Conservation (phyloP, 1,284 basidiomycete genomes). For the Erythrobasidium hasegawianum region DNA sequence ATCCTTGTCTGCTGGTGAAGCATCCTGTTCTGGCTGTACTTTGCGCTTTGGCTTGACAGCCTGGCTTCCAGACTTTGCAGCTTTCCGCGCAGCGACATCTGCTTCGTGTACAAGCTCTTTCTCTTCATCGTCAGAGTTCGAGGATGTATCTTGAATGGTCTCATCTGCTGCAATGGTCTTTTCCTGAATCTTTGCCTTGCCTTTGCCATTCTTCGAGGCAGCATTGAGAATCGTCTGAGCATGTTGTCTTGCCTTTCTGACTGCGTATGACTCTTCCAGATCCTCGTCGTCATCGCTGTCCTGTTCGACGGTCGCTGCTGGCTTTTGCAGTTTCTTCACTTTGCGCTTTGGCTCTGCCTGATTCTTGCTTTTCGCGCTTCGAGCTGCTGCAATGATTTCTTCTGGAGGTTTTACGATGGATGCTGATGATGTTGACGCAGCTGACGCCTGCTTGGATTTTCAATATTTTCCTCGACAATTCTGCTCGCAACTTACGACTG, state of each 20-base stretch:
- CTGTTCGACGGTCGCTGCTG: conserved; percentile 6
- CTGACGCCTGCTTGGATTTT: neutral
- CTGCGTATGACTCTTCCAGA: conserved; percentile 39
- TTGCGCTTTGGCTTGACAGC: conserved; percentile 35
- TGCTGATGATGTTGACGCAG: neutral
- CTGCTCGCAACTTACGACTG: neutral
- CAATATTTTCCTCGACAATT: neutral
- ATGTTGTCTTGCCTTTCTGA: conserved; percentile 33
- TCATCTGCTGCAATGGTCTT: neutral
- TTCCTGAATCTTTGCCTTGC: neutral
- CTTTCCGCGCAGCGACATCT: conserved; percentile 43
- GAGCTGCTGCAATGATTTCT: conserved; percentile 5
- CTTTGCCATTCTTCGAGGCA: neutral
- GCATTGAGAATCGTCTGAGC: neutral
- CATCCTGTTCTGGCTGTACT: conserved; percentile 35
- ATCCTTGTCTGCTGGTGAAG: conserved; percentile 60
- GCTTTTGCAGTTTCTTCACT: neutral
- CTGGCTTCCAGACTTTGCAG: conserved; percentile 39
- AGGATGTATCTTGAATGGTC: neutral
- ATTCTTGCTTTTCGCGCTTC: conserved; percentile 2
- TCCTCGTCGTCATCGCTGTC: conserved; percentile 37
- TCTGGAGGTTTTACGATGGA: conserved; percentile 1
- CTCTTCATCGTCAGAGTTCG: conserved; percentile 21
- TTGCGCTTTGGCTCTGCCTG: neutral
- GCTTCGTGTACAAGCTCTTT: conserved; percentile 37